Base-by-base conservation (phyloP, 1,139 yeast genomes). In the Yarrowia galli region DNA sequence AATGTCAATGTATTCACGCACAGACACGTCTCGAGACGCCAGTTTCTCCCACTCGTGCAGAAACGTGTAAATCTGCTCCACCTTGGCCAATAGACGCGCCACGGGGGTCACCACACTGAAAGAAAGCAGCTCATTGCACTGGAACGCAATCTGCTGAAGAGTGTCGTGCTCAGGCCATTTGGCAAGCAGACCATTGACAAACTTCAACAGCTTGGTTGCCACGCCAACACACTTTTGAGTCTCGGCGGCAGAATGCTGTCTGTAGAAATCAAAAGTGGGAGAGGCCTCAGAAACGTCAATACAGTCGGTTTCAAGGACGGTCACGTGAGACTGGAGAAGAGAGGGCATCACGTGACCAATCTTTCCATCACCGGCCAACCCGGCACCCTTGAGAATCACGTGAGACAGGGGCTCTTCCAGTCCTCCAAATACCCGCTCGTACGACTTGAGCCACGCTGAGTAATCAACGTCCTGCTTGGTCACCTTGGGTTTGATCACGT, bases 151-250 rank as follows among this genome's bases (percentile, higher is more conserved):
- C 43, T 89, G 92, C 69, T 84, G 88, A 66, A 96, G 79, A 0
- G 97, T 92, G 0, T 96, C 96, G 80, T 96, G 97, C 74, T 96
- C 99, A 0, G 99, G 98, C 97, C 98, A 95, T 74, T 88, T 87
- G 25, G 79, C 79, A 18, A 89, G 77, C 35, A 91, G 77, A n/a
- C 80, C 80, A 18, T 77, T 73, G 3, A 86, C 85, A 4, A 85
- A 79, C 3, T 77, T 76, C 71, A 83, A 81, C 10, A 92, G 77
- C 1, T 79, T 81, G 15, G 83, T 79, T 12, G 91, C 80, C 2
- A 89, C 75, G 1, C 75, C 75, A 63, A 61, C 66, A 12, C 45
- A 35, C 56, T 61, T 61, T 38, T 61, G 45, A 12, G 66, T 61
- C 66, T 61, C 66, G 6, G 23, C 56, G 10, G 66, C 54, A 3